Percentiles rank a stretch among this genome's conserved stretches.
Evolutionary conservation across 2,329 filamentous ascomycete species (phyloP).

Genomic region (Colletotrichum sp.): DNA sequence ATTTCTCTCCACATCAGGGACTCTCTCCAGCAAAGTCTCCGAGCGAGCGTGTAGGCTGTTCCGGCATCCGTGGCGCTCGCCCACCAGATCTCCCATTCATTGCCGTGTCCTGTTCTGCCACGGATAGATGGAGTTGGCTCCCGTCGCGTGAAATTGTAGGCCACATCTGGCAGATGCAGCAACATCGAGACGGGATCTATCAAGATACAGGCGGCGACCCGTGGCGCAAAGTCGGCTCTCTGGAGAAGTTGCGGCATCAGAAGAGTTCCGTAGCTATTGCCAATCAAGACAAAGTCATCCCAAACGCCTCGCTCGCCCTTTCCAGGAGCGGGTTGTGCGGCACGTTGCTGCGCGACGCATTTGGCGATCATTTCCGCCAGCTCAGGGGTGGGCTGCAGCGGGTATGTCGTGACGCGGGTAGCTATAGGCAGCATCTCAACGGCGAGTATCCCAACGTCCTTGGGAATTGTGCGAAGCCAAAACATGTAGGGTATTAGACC

Average conservation of each 20-base stretch:
- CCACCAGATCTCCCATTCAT: slow-evolving; percentile 73
- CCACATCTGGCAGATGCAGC: slow-evolving; percentile 65
- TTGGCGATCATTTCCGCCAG: slow-evolving; percentile 11
- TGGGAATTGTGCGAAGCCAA: slow-evolving; percentile 43
- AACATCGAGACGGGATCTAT: slow-evolving; percentile 66
- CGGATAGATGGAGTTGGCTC: slow-evolving; percentile 37
- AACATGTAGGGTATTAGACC: slow-evolving; percentile 60
- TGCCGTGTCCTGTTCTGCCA: slow-evolving; percentile 46
- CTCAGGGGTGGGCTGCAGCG: slow-evolving; percentile 34
- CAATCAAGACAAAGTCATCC: slow-evolving; percentile 62
- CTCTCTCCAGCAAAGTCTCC: slow-evolving; percentile 75
- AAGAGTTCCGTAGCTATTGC: slow-evolving; percentile 63
- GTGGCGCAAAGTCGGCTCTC: slow-evolving; percentile 30
- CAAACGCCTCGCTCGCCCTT: not conserved
- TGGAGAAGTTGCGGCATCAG: slow-evolving; percentile 61
- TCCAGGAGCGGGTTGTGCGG: not conserved
- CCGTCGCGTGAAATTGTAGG: slow-evolving; percentile 62
- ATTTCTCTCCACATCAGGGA: slow-evolving; percentile 76
- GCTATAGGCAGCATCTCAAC: slow-evolving; percentile 64
- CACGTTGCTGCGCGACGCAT: slow-evolving; percentile 10
- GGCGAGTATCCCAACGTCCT: slow-evolving; percentile 61
- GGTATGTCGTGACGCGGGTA: slow-evolving; percentile 57
- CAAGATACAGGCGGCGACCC: slow-evolving; percentile 55
- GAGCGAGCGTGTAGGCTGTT: slow-evolving; percentile 65
- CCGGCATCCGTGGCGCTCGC: slow-evolving; percentile 75